A percentile compares a stretch with the other conserved stretches of the same genome.
phyloP scores from a whole-genome alignment of 306 rosid genomes.

The Corylus americana region DNA sequence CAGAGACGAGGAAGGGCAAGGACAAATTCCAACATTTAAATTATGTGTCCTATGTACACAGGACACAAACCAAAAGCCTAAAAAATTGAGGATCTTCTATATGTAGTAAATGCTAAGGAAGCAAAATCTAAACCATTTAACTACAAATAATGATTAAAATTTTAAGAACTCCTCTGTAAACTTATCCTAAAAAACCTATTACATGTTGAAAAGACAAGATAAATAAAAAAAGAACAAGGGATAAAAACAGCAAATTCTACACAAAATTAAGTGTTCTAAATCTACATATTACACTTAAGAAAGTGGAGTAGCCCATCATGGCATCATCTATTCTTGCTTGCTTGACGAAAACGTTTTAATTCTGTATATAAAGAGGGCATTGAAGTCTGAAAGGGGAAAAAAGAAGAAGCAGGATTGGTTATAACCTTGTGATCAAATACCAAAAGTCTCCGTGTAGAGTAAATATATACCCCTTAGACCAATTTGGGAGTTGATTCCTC shows the following conservation, averaged over 20 bases:
- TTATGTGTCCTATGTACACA: too few relatives aligned
- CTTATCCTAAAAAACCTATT: not conserved
- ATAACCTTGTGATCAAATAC: not conserved
- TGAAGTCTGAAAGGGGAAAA: not conserved
- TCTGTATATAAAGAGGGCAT: not conserved
- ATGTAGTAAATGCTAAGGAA: too few relatives aligned
- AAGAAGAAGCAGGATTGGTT: constrained; percentile 5
- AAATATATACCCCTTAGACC: constrained; percentile 22
- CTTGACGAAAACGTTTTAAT: not conserved
- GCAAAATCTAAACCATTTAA: too few relatives aligned
- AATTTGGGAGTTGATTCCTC: constrained; percentile 40
- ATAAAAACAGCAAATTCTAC: not conserved
- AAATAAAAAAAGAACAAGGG: not conserved
- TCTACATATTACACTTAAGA: constrained; percentile 10
- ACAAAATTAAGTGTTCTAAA: not conserved
- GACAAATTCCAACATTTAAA: too few relatives aligned
- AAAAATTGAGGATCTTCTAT: too few relatives aligned
- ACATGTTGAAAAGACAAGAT: not conserved
- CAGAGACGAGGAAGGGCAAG: too few relatives aligned
- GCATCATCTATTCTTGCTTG: constrained; percentile 1
- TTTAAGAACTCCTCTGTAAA: too few relatives aligned
- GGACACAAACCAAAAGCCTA: too few relatives aligned
- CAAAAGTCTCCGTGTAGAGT: constrained; percentile 2
- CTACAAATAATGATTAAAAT: too few relatives aligned
- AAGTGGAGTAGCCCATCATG: not conserved